Base-by-base conservation (phyloP, 257 asterid species). In the Lithospermum erythrorhizon region DNA sequence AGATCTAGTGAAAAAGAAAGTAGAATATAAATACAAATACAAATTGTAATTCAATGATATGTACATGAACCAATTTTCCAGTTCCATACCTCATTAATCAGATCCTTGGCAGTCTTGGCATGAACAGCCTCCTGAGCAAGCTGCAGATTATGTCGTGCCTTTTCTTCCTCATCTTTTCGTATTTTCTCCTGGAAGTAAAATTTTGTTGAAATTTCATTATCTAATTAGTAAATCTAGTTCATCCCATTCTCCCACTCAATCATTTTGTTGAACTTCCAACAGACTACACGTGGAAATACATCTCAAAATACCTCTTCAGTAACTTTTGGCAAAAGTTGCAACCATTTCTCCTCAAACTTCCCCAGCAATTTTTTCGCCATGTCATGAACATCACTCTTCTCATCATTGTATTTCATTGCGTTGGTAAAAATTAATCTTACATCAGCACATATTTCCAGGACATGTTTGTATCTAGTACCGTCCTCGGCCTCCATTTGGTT, bases 401-500 rank as follows among this genome's bases (percentile, higher is more conserved):
- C 91, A 64, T 86, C 95, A 67, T 91, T 91, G 86, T 91, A 88
- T 66, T 88, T 86, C 95, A 88, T 81, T 53, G 98, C 98, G 69
- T 91, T 91, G 71, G 72, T 65, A 67, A 91, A 91, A 25, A 88
- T 78, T 72, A 91, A 62, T 58, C 87, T 79, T 70, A 91, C 77
- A 70, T 91, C 98, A 66, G 96, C 75, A 67, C 69, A 84, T 70
- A 91, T 84, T 64, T 88, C 96, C 21, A 86, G 84, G 23, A 91
- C 83, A 66, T 86, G 93, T 85, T 75, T 91, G 68, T 91, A 91
- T n/a, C 87, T 95, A 21, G 95, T 72, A 67, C 96, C 98, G 76
- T 91, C 96, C 71, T 70, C 84, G 67, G 89, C 96, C 74, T 91
- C 98, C 94, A 91, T 88, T 86, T 88, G 98, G 73, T 91, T 91